A percentile compares a stretch with the other conserved stretches of the same genome.
phyloP scores from a whole-genome alignment of 495 filamentous ascomycete species.

The Copromyces sp. region DNA sequence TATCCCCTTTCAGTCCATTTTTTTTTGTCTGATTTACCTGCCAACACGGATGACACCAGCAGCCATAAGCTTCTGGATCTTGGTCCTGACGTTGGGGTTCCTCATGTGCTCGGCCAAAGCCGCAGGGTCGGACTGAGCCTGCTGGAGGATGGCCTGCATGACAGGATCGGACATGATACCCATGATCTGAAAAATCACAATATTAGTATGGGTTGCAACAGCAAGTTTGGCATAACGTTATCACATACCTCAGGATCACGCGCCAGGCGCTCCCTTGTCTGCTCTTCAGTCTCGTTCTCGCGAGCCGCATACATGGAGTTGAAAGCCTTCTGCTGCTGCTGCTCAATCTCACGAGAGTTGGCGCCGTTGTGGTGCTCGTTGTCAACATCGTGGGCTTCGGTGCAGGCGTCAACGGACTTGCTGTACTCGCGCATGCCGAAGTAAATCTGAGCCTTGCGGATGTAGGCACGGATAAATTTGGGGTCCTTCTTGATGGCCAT shows the following conservation, averaged over 20 bases:
- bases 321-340: slow-evolving; percentile 91
- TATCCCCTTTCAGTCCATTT: neutral
- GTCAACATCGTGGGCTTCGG: slow-evolving; percentile 70
- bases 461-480: slow-evolving; percentile 89
- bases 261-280: slow-evolving; percentile 86
- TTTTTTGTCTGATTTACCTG: slow-evolving; percentile 19
- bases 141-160: slow-evolving; percentile 95
- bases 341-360: slow-evolving; percentile 81
- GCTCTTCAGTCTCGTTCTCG: slow-evolving; percentile 92
- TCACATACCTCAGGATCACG: slow-evolving; percentile 79
- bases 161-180: slow-evolving; percentile 86
- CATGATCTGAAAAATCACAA: slow-evolving; percentile 52
- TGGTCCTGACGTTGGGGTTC: slow-evolving; percentile 69
- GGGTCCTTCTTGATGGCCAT: slow-evolving; percentile 79
- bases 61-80: slow-evolving; percentile 86
- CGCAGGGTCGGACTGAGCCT: slow-evolving; percentile 86
- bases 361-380: slow-evolving; percentile 51
- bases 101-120: slow-evolving; percentile 95
- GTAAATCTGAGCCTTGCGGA: slow-evolving; percentile 87
- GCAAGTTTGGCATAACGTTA: neutral
- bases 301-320: slow-evolving; percentile 77
- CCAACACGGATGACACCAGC: slow-evolving; percentile 87
- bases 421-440: slow-evolving; percentile 97
- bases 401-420: slow-evolving; percentile 82
- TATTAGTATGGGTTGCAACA: slow-evolving; percentile 22